Base-by-base conservation (phyloP, 164 flowering plant species). In the Hamamelis virginiana region DNA sequence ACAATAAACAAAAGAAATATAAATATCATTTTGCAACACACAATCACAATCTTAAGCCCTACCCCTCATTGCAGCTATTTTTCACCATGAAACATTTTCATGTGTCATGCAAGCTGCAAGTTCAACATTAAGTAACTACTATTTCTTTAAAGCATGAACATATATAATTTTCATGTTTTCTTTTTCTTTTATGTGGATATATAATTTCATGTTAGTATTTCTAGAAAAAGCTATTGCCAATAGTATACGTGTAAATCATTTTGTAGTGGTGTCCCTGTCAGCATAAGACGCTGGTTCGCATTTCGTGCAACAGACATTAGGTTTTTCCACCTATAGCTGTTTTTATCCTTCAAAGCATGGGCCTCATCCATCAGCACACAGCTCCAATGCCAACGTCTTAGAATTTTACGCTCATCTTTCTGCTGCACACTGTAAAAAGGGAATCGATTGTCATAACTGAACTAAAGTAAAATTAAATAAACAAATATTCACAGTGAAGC, bases 281-380 rank as follows among this genome's bases (percentile, higher is more conserved):
- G 83, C 98, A 94, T 89, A 69, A 94, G 80, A 23, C 97, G 97
- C 80, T 92, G 97, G 19, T 84, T 84, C 58, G 98, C 97, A 82
- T 86, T 88, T 72, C 85, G 84, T 66, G 98, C 97, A 73, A 94
- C 90, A 65, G 91, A 79, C 95, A 84, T 92, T 44, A 94, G 77
- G 70, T 92, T 94, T 77, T 94, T 94, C 95, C 98, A 88, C 77
- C 98, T 84, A 75, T 88, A 94, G 82, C 97, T 94, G 75, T 78
- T 87, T 80, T 83, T 94, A 74, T 94, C 97, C 82, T 94, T 94
- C 72, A 94, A 84, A 62, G 93, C 97, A 92, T 94, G 98, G 69
- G 98, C 97, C 76, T 94, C 98, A 78, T 94, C 98, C 97, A 94
- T 91, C 67, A 94, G 71, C 60, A 94, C 94, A 75, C 98, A 94